Percentiles rank a stretch among this genome's conserved stretches.
Evolutionary conservation across 768 basidiomycete species (phyloP).

Genomic region (Suillus brevipes): DNA sequence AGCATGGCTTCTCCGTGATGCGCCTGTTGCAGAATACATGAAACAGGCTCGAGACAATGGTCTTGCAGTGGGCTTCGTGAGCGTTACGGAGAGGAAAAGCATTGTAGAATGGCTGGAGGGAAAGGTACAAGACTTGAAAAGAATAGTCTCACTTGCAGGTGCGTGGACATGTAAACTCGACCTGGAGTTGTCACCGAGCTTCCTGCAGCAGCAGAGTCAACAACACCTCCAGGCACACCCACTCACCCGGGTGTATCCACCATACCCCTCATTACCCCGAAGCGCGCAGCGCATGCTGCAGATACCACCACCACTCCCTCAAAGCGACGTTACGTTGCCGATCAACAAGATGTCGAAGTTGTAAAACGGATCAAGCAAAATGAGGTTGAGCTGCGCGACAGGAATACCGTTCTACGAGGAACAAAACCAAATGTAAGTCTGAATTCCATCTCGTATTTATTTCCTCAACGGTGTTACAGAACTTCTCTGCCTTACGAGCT

Average conservation of each 20-base stretch:
- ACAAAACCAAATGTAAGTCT: slow-evolving; percentile 75
- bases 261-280: slow-evolving; percentile 24
- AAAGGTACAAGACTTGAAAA: slow-evolving; percentile 30
- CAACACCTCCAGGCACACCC: slow-evolving; percentile 62
- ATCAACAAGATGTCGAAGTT: slow-evolving; percentile 74
- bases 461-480: slow-evolving; percentile 46
- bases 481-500: slow-evolving; percentile 70
- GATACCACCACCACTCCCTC: slow-evolving; percentile 44
- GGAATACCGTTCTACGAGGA: slow-evolving; percentile 82
- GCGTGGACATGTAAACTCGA: not conserved
- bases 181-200: not conserved
- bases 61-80: slow-evolving; percentile 73
- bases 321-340: slow-evolving; percentile 79
- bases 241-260: slow-evolving; percentile 26
- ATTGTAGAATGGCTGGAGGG: slow-evolving; percentile 87
- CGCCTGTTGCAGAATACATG: slow-evolving; percentile 83
- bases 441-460: not conserved
- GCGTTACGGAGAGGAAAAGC: slow-evolving; percentile 82
- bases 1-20: slow-evolving; percentile 78
- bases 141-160: slow-evolving; percentile 28
- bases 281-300: slow-evolving; percentile 22
- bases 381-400: slow-evolving; percentile 79
- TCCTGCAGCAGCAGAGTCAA: slow-evolving; percentile 43
- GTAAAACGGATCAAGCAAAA: slow-evolving; percentile 80
- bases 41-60: slow-evolving; percentile 78